Conservation (phyloP, 1,139 yeast genomes). For the Blastobotrys indianensis region DNA sequence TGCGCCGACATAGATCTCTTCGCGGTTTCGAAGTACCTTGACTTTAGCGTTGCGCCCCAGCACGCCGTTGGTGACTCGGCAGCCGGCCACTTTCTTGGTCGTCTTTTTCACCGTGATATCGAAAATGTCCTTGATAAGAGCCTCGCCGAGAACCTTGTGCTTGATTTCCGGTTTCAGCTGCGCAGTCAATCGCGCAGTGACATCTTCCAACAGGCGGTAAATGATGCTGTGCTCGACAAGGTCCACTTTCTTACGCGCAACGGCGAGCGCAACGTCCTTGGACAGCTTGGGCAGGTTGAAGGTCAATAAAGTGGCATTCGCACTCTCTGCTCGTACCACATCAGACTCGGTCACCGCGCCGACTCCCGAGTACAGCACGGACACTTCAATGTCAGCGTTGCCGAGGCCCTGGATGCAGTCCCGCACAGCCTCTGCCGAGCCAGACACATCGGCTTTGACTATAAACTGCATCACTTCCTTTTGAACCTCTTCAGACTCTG, state of each 20-base stretch:
- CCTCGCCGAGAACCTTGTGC: slow-evolving; percentile 61
- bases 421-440: slow-evolving; percentile 56
- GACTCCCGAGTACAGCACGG: slow-evolving; percentile 66
- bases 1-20: slow-evolving; percentile 58
- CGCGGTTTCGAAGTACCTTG: slow-evolving; percentile 52
- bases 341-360: slow-evolving; percentile 85
- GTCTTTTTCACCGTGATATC: slow-evolving; percentile 47
- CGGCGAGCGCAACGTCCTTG: slow-evolving; percentile 56
- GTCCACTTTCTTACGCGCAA: slow-evolving; percentile 53
- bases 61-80: slow-evolving; percentile 69
- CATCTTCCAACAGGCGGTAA: slow-evolving; percentile 81
- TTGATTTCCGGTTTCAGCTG: slow-evolving; percentile 65
- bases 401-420: slow-evolving; percentile 81
- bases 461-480: slow-evolving; percentile 49
- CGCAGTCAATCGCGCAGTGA: slow-evolving; percentile 57
- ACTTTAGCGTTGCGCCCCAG: slow-evolving; percentile 56
- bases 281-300: slow-evolving; percentile 66
- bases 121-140: slow-evolving; percentile 66
- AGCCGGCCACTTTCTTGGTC: slow-evolving; percentile 73
- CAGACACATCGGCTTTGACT: slow-evolving; percentile 83
- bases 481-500: slow-evolving; percentile 7
- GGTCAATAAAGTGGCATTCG: slow-evolving; percentile 67
- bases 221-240: slow-evolving; percentile 71
- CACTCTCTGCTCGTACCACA: slow-evolving; percentile 69
- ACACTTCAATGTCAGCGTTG: slow-evolving; percentile 71